Evolutionary conservation across 1,284 basidiomycete genomes (phyloP), one percentile per base, ranked within the genome.

Genomic region (Xerocomus cyaneibrunnescens): DNA sequence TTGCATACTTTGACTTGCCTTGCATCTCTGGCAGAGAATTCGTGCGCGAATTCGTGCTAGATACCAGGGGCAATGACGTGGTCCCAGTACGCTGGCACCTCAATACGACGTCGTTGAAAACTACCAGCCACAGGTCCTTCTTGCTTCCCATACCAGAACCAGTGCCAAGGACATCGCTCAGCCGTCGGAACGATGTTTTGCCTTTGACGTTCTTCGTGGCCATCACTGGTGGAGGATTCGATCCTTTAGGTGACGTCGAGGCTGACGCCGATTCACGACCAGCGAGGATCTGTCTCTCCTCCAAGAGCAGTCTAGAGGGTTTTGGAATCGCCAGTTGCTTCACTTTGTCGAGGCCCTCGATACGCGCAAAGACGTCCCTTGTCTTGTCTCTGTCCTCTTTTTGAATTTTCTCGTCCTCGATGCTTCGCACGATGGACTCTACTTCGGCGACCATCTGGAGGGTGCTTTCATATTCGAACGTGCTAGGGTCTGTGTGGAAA

Each of bases 321-420:
- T 95, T 94, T 0, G 96, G 96, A 17, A 91, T 76, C 48, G 94
- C 92, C 45, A 99, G 76, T 65, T 84, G 84, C 68, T 86, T 85
- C 64, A 92, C 91, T 68, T 89, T 92, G 66, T 95, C 93, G 48
- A 99, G 75, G 0, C 95, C 95, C 54, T 98, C 96, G 41, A 99
- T 98, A 13, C 96, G 85, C 1, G 94, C 96, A 65, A 97, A 92
- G 1, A 91, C 89, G 70, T 99, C 96, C 14, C 94, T 79, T 5
- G 94, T 94, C 76, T 87, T 89, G 71, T 98, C 94, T 30, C 96
- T 81, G 68, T 97, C 94, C 69, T 98, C 96, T 70, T 91, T 92
- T 66, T 90, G 88, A 46, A 94, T 90, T 79, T 98, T 98, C 73
- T 98, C 94, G 65, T 98, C 94, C 71, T 99, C 96, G 54, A 99